Percentiles rank a stretch among this genome's conserved stretches.
phyloP scores from a whole-genome alignment of 2,329 filamentous ascomycete species.

The Parascedosporium putredinis region DNA sequence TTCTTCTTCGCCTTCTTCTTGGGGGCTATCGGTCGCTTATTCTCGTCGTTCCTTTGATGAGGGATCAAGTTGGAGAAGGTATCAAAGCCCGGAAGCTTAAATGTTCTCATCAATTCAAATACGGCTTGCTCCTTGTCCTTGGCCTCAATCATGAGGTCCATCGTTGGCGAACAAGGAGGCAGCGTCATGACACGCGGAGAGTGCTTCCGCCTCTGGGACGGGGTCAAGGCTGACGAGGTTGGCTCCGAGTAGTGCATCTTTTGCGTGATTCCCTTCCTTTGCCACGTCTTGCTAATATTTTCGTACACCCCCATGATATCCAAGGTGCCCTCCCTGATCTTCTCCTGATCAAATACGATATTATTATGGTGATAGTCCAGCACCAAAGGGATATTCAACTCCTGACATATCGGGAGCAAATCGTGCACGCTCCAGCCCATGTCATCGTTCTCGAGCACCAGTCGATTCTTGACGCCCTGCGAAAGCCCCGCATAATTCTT shows the following conservation, averaged over 20 bases:
- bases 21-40: conserved; percentile 25
- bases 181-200: conserved; percentile 67
- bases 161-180: conserved; percentile 69
- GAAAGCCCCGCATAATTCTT: conserved; percentile 60
- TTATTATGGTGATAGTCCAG: conserved; percentile 95
- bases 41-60: conserved; percentile 65
- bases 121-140: conserved; percentile 98
- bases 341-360: conserved; percentile 67
- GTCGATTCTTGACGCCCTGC: conserved; percentile 60
- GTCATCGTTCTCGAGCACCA: conserved; percentile 92
- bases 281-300: conserved; percentile 76
- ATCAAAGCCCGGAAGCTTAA: conserved; percentile 72
- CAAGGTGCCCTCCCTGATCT: conserved; percentile 71
- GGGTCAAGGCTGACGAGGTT: conserved; percentile 52
- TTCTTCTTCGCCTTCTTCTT: conserved; percentile 30
- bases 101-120: conserved; percentile 84
- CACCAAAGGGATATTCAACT: conserved; percentile 86
- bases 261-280: conserved; percentile 70
- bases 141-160: conserved; percentile 98
- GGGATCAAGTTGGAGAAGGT: conserved; percentile 69
- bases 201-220: conserved; percentile 72
- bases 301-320: conserved; percentile 68
- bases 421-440: conserved; percentile 90
- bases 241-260: conserved; percentile 98
- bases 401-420: conserved; percentile 78